A percentile compares a stretch with the other conserved stretches of the same genome.
Conservation (phyloP, 371 early-diverging fungal genomes). For the Gilbertella persicaria region DNA sequence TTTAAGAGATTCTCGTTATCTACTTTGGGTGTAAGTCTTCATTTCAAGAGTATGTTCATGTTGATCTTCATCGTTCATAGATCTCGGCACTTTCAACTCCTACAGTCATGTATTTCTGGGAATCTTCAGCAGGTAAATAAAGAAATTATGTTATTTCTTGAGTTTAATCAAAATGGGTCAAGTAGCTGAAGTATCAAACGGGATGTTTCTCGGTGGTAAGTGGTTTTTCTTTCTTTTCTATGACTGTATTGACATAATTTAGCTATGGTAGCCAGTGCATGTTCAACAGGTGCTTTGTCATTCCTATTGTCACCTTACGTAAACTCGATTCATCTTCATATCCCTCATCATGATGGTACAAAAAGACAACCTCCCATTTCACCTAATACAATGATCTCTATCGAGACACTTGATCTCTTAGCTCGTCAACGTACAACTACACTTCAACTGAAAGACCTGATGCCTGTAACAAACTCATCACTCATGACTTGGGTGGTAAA, state of each 20-base stretch:
- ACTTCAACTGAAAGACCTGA: conserved; percentile 32
- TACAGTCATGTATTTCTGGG: conserved; percentile 46
- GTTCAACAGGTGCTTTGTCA: conserved; percentile 50
- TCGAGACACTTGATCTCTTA: conserved; percentile 45
- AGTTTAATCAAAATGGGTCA: conserved; percentile 12
- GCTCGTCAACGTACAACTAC: conserved; percentile 36
- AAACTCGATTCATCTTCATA: conserved; percentile 36
- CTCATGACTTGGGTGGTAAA: conserved; percentile 44
- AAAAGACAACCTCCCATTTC: conserved; percentile 21
- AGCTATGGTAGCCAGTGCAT: conserved; percentile 47
- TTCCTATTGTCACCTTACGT: conserved; percentile 48
- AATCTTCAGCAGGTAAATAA: conserved; percentile 40
- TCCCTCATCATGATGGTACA: background rate
- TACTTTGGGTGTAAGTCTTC: conserved; percentile 37
- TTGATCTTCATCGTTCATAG: conserved; percentile 15
- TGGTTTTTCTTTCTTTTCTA: conserved; percentile 26
- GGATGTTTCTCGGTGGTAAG: conserved; percentile 47
- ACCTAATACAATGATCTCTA: conserved; percentile 39
- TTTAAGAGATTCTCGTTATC: conserved; percentile 46
- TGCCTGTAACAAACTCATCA: conserved; percentile 22
- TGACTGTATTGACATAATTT: conserved; percentile 13
- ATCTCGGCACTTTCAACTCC: conserved; percentile 44
- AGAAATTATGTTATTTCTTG: no score
- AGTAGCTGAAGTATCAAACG: conserved; percentile 29
- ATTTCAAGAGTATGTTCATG: background rate